Evolutionary conservation across 768 basidiomycete species (phyloP).

Genomic region (Hericium rajendrae): DNA sequence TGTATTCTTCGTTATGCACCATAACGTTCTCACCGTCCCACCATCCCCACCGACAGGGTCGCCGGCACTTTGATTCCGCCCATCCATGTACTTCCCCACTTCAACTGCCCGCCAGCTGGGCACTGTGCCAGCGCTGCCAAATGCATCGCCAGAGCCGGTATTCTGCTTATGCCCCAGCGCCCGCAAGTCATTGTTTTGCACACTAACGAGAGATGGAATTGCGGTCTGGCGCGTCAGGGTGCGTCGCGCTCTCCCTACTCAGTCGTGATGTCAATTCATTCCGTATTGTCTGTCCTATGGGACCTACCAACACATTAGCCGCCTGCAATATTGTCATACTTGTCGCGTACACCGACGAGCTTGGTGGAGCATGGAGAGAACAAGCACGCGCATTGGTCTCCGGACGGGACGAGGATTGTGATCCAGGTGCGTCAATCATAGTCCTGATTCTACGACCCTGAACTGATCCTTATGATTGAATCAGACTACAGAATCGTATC

Average conservation of each 20-base stretch:
- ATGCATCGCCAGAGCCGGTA: constrained; percentile 46
- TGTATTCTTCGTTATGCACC: not conserved
- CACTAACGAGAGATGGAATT: constrained; percentile 60
- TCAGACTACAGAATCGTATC: constrained; percentile 73
- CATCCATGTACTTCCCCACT: constrained; percentile 76
- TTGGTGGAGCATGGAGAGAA: constrained; percentile 82
- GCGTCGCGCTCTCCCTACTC: constrained; percentile 19
- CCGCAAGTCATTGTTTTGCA: constrained; percentile 69
- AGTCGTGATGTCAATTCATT: constrained; percentile 5
- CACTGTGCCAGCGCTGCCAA: constrained; percentile 58
- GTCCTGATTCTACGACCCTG: not conserved
- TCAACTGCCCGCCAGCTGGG: constrained; percentile 68
- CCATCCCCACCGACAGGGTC: not conserved
- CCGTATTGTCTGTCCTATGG: not conserved
- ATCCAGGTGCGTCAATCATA: constrained; percentile 48
- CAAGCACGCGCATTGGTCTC: constrained; percentile 65
- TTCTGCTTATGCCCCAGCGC: constrained; percentile 55
- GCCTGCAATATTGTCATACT: constrained; percentile 57
- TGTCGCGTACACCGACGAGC: constrained; percentile 70
- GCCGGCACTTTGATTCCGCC: not conserved
- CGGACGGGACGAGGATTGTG: constrained; percentile 70
- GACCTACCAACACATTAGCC: constrained; percentile 36
- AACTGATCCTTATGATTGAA: not conserved
- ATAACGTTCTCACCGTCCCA: not conserved
- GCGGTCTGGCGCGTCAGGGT: constrained; percentile 80